Base-by-base conservation (phyloP, 257 asterid genomes). In the Przewalskia tangutica region DNA sequence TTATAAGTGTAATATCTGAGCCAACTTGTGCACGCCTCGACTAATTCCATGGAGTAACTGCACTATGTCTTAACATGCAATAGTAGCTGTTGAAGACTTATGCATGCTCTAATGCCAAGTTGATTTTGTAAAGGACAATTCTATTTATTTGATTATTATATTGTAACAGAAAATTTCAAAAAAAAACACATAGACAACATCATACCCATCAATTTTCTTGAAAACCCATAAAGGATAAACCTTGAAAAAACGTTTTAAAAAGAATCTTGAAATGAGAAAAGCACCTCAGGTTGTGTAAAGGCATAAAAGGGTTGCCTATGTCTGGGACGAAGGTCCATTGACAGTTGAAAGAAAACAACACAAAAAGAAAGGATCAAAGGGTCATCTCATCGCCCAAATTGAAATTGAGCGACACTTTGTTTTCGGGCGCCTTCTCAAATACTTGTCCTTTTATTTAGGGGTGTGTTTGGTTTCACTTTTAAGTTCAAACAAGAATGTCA, bases 281-380 rank as follows among this genome's bases (percentile, higher is more conserved):
- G 76, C 51, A 94, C 98, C 98, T 94, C 97, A 38, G 87, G 65
- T 73, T 84, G 83, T 7, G 97, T 90, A 85, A 94, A 94, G 7
- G 95, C 93, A 67, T 91, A 82, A 82, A 92, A 92, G 44, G 83
- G 6, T 6, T 68, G 86, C 46, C 91, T 86, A 10, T 34, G 84
- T 82, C 98, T 88, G 36, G 90, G 95, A 83, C 97, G 89, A 84
- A 94, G 95, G 88, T 93, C 93, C 97, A 91, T 93, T 6, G n/a
- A n/a, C n/a, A 55, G 18, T 17, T 10, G 17, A 55, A 55, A 2
- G 10, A 55, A 17, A 17, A 27, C 32, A 27, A 27, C 32, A 4
- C 59, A 54, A 1, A 64, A 64, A 42, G 73, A 64, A 34, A 65
- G 53, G 23, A 13, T 38, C 63, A 71, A 66, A 68, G 73, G 80